A percentile compares a stretch with the other conserved stretches of the same genome.
Conservation (phyloP, 176 grass and related monocot species). For the Triticum monococcum region DNA sequence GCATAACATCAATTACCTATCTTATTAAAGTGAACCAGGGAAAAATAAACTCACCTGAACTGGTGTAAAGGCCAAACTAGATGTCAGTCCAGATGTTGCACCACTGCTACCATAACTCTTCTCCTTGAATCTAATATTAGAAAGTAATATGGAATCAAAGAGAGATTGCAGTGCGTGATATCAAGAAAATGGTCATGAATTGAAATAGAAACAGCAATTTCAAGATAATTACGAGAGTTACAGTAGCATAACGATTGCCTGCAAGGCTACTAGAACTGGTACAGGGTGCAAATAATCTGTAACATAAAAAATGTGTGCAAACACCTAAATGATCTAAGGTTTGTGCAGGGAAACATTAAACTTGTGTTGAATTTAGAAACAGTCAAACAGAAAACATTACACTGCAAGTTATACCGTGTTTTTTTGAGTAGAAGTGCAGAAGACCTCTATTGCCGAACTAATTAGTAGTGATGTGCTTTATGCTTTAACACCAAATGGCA, state of each 20-base stretch:
- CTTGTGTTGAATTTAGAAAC: not conserved
- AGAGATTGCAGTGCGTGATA: not conserved
- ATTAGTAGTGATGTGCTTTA: not conserved
- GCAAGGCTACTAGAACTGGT: not conserved
- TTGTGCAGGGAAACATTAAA: not conserved
- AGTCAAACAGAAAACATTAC: not conserved
- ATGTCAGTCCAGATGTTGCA: conserved; percentile 82
- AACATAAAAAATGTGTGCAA: not conserved
- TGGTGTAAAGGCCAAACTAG: conserved; percentile 91
- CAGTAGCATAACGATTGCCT: not conserved
- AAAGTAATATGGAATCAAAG: conserved; percentile 19
- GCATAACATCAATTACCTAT: too few relatives aligned
- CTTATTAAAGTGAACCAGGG: not conserved
- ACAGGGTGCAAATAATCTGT: not conserved
- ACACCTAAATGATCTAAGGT: not conserved
- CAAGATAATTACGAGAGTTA: not conserved
- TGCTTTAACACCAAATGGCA: not conserved
- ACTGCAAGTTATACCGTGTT: conserved; percentile 1
- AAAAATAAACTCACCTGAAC: conserved; percentile 65
- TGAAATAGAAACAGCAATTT: conserved; percentile 7
- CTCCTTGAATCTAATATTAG: conserved; percentile 83
- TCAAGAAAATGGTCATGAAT: not conserved
- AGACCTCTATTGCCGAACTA: not conserved
- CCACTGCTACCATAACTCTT: conserved; percentile 80
- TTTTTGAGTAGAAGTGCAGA: not conserved